Evolutionary conservation across 2,329 filamentous ascomycete species (phyloP).

Genomic region (Cercospora zeina): DNA sequence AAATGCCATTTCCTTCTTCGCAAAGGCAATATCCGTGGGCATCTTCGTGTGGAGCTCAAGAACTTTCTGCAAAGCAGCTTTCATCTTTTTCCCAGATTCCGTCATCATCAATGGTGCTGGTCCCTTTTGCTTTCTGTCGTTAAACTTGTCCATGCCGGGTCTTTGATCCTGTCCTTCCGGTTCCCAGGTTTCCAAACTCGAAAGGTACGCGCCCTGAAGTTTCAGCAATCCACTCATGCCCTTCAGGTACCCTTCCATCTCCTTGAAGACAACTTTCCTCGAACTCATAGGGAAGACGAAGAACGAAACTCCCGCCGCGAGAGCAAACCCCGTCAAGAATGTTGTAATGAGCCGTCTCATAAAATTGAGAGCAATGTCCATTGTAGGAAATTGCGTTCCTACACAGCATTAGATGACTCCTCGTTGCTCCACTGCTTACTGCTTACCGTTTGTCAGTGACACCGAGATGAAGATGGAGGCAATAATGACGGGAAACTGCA

Average conservation of each 20-base stretch:
- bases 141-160: background rate
- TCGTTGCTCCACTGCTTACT: background rate
- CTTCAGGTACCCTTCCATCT: slow-evolving; percentile 61
- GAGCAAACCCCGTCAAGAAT: slow-evolving; percentile 65
- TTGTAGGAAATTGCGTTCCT: slow-evolving; percentile 56
- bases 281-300: slow-evolving; percentile 67
- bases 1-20: slow-evolving; percentile 71
- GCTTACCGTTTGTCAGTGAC: slow-evolving; percentile 58
- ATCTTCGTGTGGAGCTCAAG: slow-evolving; percentile 66
- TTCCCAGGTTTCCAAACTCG: slow-evolving; percentile 62
- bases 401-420: background rate
- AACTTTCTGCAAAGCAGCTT: slow-evolving; percentile 34
- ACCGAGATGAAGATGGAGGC: slow-evolving; percentile 69
- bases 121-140: slow-evolving; percentile 2
- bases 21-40: slow-evolving; percentile 66
- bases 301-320: slow-evolving; percentile 64
- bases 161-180: slow-evolving; percentile 23
- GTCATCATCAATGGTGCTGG: slow-evolving; percentile 25
- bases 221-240: slow-evolving; percentile 56
- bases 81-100: slow-evolving; percentile 37
- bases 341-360: slow-evolving; percentile 58
- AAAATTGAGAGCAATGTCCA: slow-evolving; percentile 55
- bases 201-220: slow-evolving; percentile 65
- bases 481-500: slow-evolving; percentile 68
- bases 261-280: slow-evolving; percentile 63